phyloP scores from a whole-genome alignment of 768 basidiomycete genomes.

The Guyanaporus albipodus region DNA sequence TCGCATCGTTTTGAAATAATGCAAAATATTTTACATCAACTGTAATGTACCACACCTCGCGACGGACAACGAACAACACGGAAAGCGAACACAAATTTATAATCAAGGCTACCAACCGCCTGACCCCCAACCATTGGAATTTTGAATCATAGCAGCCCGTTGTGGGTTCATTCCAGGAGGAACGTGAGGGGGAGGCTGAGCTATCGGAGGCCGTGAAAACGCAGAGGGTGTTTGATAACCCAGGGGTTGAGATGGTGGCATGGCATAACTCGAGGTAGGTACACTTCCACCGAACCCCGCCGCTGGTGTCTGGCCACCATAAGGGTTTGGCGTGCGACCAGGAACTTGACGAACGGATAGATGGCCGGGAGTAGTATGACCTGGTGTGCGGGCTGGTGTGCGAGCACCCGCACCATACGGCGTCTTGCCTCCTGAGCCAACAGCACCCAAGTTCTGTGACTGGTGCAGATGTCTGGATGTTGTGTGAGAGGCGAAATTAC shows the following conservation, averaged over 20 bases:
- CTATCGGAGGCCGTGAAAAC: conserved; percentile 38
- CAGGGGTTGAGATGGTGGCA: conserved; percentile 32
- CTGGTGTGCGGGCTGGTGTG: conserved; percentile 72
- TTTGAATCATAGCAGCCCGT: conserved; percentile 63
- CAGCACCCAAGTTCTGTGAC: conserved; percentile 57
- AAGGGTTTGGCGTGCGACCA: conserved; percentile 78
- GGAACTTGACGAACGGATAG: conserved; percentile 66
- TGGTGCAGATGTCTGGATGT: conserved; percentile 66
- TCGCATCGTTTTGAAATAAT: conserved; percentile 21
- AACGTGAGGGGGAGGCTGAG: conserved; percentile 40
- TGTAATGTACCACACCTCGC: conserved; percentile 17
- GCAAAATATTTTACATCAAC: conserved; percentile 28
- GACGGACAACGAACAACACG: conserved; percentile 16
- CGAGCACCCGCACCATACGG: conserved; percentile 73
- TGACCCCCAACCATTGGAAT: conserved; percentile 36
- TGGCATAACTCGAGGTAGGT: conserved; percentile 27
- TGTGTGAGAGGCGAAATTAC: conserved; percentile 6
- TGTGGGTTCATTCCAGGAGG: conserved; percentile 65
- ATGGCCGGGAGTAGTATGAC: conserved; percentile 76
- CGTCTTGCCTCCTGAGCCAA: conserved; percentile 65
- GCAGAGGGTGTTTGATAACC: conserved; percentile 40
- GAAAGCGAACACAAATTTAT: conserved; percentile 15
- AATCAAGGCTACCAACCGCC: conserved; percentile 29
- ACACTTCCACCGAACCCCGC: conserved; percentile 28
- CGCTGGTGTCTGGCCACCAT: conserved; percentile 44